Evolutionary conservation across 2,329 filamentous ascomycete species (phyloP).

Genomic region (Alternaria triticimaculans): DNA sequence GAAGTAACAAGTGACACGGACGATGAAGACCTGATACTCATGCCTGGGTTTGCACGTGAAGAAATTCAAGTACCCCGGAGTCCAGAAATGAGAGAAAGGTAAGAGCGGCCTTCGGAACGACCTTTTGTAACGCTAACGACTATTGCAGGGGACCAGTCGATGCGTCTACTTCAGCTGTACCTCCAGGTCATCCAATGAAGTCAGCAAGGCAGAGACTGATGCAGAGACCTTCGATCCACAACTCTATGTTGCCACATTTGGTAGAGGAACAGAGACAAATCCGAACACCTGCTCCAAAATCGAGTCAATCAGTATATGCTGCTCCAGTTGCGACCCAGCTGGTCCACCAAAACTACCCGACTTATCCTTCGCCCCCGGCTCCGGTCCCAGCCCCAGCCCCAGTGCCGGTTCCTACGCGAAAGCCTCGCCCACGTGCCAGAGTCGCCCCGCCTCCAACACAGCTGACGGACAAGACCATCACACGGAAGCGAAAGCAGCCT

Average conservation of each 20-base stretch:
- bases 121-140: slow-evolving; percentile 3
- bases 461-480: slow-evolving; percentile 1
- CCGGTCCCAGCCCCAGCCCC: neutral
- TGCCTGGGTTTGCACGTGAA: neutral
- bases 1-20: slow-evolving; percentile 14
- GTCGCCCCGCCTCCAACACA: slow-evolving; percentile 3
- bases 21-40: slow-evolving; percentile 7
- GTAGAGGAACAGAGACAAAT: neutral
- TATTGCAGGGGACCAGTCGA: neutral
- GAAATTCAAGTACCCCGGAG: slow-evolving; percentile 10
- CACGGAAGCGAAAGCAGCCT: slow-evolving; percentile 13
- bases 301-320: neutral
- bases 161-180: slow-evolving; percentile 2
- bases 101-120: neutral
- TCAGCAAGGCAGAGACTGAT: slow-evolving; percentile 28
- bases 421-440: neutral
- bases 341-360: neutral
- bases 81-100: slow-evolving; percentile 2
- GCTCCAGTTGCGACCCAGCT: slow-evolving; percentile 5
- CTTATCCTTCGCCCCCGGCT: neutral
- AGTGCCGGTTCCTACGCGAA: neutral
- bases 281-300: neutral
- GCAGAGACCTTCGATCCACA: slow-evolving; percentile 26
- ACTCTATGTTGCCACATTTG: slow-evolving; percentile 16
- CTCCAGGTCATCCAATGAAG: slow-evolving; percentile 4